Base-by-base conservation (phyloP, 2,329 filamentous ascomycete species). In the Colletotrichum euphorbiae region DNA sequence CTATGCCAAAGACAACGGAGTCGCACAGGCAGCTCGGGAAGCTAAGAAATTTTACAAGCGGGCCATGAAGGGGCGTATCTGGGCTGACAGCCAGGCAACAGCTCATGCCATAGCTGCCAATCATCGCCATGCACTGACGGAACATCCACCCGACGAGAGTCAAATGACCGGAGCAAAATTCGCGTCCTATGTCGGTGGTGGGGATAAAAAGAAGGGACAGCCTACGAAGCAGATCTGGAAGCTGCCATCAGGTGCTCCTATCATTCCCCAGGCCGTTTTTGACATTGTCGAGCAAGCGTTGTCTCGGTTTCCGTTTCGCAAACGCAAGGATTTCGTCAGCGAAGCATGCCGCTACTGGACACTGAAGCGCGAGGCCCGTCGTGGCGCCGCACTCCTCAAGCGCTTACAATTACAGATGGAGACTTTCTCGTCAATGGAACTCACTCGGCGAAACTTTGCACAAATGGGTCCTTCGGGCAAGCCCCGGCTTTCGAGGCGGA, bases 331-430 rank as follows among this genome's bases (percentile, higher is more conserved):
- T 69, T 99, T 93, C 77, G 90, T 97, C 2, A 91, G 93, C 65
- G 95, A 98, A 78, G 93, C 93, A 2, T 98, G 95, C 81, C 94
- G 93, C 73, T 99, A 98, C 80, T 99, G 96, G 96, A 98, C 96
- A 0, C 80, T 99, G 71, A 99, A 99, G 81, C 89, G 96, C 63
- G 96, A 99, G 78, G 93, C 95, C 70, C 90, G 96, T 38, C 88
- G 96, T 67, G 96, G 96, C 52, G 96, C 96, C 33, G 93, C 96
- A 4, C 84, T 99, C 62, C 86, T 99, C 68, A 98, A 98, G 80
- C 90, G 96, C 40, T 85, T 99, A 19, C 96, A 99, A 77, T 82
- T 98, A 65, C 94, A 98, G 78, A 92, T 98, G 86, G 95, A 98
- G 78, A 93, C 93, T 0, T 99, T 98, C 78, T 95, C 95, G 6